These are phyloP conservation scores for Leccinum subrobustum DNA, from an alignment of 1,284 basidiomycete species.

Conservation along the genomic window DNA sequence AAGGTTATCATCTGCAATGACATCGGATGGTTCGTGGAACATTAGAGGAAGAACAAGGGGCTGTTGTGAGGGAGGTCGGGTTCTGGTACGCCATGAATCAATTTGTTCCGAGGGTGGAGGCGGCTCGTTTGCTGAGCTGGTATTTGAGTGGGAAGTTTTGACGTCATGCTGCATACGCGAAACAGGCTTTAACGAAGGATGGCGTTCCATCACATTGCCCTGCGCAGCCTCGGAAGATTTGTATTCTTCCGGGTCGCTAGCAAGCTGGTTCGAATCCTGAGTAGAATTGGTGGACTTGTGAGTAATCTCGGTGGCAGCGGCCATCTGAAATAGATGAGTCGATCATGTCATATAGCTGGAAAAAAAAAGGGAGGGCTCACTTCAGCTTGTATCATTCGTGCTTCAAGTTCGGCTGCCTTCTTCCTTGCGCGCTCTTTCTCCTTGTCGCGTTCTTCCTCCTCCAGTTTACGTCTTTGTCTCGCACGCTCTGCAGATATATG, in stretches of 20 bases:
- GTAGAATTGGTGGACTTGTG: constrained; percentile 11
- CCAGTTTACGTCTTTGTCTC: constrained; percentile 73
- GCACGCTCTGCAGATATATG: constrained; percentile 88
- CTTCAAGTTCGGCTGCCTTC: constrained; percentile 87
- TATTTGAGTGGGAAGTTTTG: constrained; percentile 26
- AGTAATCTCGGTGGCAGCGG: constrained; percentile 9
- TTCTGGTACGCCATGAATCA: constrained; percentile 65
- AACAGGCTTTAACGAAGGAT: constrained; percentile 35
- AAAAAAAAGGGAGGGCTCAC: constrained; percentile 2
- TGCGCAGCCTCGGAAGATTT: constrained; percentile 2
- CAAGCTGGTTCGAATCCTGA: constrained; percentile 6
- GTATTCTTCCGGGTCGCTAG: constrained; percentile 5
- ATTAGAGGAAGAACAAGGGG: constrained; percentile 34
- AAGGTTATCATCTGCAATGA: constrained; percentile 55
- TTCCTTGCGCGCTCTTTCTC: constrained; percentile 80
- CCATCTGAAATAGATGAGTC: constrained; percentile 21
- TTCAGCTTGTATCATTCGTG: constrained; percentile 51
- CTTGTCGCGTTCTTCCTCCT: constrained; percentile 83
- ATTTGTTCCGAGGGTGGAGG: constrained; percentile 38
- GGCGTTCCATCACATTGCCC: constrained; percentile 21
- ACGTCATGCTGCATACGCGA: constrained; percentile 27
- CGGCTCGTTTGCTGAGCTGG: constrained; percentile 19
- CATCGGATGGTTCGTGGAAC: constrained; percentile 45
- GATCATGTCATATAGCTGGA: neutral
- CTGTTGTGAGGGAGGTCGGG: constrained; percentile 32